Percentiles rank a stretch among this genome's conserved stretches.
These are phyloP conservation scores for Melanogaster broomeanus DNA, from an alignment of 768 basidiomycete genomes.

Conservation along the genomic window DNA sequence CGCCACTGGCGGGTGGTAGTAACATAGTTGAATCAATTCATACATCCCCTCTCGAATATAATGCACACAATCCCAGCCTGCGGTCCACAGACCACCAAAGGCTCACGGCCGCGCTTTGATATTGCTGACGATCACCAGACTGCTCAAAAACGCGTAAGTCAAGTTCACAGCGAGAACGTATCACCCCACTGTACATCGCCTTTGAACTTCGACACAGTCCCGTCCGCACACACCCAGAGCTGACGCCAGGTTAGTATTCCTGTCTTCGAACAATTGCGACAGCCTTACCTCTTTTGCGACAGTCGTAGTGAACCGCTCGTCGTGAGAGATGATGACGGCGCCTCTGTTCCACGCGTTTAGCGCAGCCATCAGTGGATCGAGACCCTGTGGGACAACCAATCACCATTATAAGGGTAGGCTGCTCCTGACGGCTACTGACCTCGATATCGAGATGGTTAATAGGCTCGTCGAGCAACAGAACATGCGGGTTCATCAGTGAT, in stretches of 20 bases:
- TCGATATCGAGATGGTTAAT: conserved; percentile 97
- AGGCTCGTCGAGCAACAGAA: conserved; percentile 94
- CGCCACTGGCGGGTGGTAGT: too few relatives aligned
- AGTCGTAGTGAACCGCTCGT: conserved; percentile 91
- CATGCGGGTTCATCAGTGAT: conserved; percentile 86
- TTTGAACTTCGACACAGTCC: conserved; percentile 77
- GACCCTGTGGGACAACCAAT: conserved; percentile 58
- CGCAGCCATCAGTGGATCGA: conserved; percentile 92
- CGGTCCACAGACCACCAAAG: not conserved
- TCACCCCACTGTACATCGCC: conserved; percentile 70
- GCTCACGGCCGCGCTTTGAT: conserved; percentile 59
- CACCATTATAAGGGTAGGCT: not conserved
- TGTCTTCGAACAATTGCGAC: not conserved
- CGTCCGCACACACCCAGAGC: conserved; percentile 94
- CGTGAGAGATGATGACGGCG: conserved; percentile 92
- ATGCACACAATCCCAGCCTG: too few relatives aligned
- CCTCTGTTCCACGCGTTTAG: conserved; percentile 83
- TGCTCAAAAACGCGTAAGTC: conserved; percentile 27
- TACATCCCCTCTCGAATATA: too few relatives aligned
- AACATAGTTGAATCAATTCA: too few relatives aligned
- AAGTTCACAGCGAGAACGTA: not conserved
- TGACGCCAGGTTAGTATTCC: conserved; percentile 30
- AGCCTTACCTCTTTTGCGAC: conserved; percentile 74
- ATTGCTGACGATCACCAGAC: conserved; percentile 76
- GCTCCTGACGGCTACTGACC: conserved; percentile 38